phyloP scores from a whole-genome alignment of 305 asterid species.

The Petunia hybrid region DNA sequence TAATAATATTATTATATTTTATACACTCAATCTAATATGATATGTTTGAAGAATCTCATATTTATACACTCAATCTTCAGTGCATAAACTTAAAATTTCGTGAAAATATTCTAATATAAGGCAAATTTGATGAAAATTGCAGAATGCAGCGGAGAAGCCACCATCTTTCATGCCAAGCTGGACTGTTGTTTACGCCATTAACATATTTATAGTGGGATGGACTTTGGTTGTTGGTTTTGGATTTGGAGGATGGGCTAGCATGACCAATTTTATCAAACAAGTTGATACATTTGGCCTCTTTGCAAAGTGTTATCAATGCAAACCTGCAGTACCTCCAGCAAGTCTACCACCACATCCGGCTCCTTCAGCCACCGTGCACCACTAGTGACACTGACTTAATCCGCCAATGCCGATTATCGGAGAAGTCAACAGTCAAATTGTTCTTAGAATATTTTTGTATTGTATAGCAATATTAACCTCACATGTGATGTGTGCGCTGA shows the following conservation, averaged over 20 bases:
- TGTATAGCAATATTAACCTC: slow-evolving; percentile 47
- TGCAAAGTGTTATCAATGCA: slow-evolving; percentile 88
- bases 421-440: not conserved
- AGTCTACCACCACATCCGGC: slow-evolving; percentile 39
- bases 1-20: too few relatives aligned
- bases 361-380: slow-evolving; percentile 47
- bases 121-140: slow-evolving; percentile 30
- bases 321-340: slow-evolving; percentile 39
- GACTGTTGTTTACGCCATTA: slow-evolving; percentile 68
- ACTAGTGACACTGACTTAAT: slow-evolving; percentile 38
- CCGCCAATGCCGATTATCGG: not conserved
- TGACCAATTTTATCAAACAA: slow-evolving; percentile 73
- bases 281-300: slow-evolving; percentile 82
- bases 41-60: not conserved
- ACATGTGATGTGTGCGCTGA: slow-evolving; percentile 44
- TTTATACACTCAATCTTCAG: too few relatives aligned
- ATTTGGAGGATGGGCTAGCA: slow-evolving; percentile 94
- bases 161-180: slow-evolving; percentile 75
- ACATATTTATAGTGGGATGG: slow-evolving; percentile 71
- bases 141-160: slow-evolving; percentile 92
- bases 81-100: not conserved
- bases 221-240: slow-evolving; percentile 77
- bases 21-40: not conserved
- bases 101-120: not conserved
- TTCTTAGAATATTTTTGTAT: slow-evolving; percentile 48